These are phyloP conservation scores for Daldinia sp. DNA, from an alignment of 2,329 filamentous ascomycete genomes.

Conservation along the genomic window DNA sequence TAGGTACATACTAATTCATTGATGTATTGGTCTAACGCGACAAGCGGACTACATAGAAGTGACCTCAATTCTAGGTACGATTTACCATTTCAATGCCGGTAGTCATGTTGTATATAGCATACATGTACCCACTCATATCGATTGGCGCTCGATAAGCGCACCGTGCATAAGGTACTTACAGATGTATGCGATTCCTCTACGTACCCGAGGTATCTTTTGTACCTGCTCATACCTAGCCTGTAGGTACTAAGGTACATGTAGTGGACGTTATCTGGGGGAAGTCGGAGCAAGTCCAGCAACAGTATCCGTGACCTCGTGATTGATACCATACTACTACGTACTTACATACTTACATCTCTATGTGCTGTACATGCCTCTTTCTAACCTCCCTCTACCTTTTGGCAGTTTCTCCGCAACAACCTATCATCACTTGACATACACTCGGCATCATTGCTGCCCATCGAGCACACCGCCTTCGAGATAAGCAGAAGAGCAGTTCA, in stretches of 20 bases:
- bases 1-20: background rate
- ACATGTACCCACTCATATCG: slow-evolving; percentile 23
- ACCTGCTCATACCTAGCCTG: background rate
- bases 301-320: slow-evolving; percentile 40
- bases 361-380: slow-evolving; percentile 8
- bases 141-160: slow-evolving; percentile 25
- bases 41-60: slow-evolving; percentile 3
- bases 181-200: background rate
- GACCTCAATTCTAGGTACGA: slow-evolving; percentile 15
- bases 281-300: slow-evolving; percentile 32
- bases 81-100: slow-evolving; percentile 12
- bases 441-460: slow-evolving; percentile 35
- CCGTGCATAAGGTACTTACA: background rate
- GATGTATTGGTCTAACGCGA: background rate
- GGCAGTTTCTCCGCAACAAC: slow-evolving; percentile 33
- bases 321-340: slow-evolving; percentile 26
- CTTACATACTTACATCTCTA: background rate
- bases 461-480: slow-evolving; percentile 16
- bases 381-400: slow-evolving; percentile 9
- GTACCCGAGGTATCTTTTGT: background rate
- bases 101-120: slow-evolving; percentile 17
- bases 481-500: slow-evolving; percentile 11
- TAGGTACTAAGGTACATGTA: background rate
- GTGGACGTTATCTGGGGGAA: slow-evolving; percentile 15
- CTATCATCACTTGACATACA: slow-evolving; percentile 37